Evolutionary conservation across 257 asterid species (phyloP).

Genomic region (Osmanthus fragrans): DNA sequence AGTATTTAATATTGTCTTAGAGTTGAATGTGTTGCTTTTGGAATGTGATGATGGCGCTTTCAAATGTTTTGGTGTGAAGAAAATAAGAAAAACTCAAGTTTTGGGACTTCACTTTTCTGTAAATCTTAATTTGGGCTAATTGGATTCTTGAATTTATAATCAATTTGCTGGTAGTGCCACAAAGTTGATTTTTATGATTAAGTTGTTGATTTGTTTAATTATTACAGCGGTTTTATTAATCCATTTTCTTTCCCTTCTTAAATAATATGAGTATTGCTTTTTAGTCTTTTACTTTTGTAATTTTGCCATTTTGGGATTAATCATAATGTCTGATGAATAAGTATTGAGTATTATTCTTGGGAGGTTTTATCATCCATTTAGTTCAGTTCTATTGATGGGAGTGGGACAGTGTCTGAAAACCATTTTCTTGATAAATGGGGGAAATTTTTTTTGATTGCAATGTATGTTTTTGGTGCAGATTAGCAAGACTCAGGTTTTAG

Average conservation of each 20-base stretch:
- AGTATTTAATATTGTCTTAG: not conserved
- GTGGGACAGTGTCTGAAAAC: not conserved
- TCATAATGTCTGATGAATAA: not conserved
- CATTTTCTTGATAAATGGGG: not conserved
- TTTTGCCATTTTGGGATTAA: not conserved
- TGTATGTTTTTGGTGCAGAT: not conserved
- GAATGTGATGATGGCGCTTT: not conserved
- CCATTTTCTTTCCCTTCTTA: not conserved
- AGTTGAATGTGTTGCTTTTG: slow-evolving; percentile 3
- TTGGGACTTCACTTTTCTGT: slow-evolving; percentile 6
- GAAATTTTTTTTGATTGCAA: not conserved
- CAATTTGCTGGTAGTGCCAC: not conserved
- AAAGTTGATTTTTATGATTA: not conserved
- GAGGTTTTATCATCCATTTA: not conserved
- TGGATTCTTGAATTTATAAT: slow-evolving; percentile 12
- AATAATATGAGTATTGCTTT: not conserved
- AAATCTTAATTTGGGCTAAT: slow-evolving; percentile 25
- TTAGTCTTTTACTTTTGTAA: not conserved
- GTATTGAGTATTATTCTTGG: not conserved
- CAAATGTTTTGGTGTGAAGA: not conserved
- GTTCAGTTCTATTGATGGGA: not conserved
- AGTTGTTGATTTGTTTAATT: slow-evolving; percentile 19
- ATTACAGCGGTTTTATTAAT: not conserved
- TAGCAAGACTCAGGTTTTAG: not conserved
- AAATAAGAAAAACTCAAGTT: not conserved